Evolutionary conservation across 164 flowering plant genomes (phyloP).

Genomic region (Umbilicus rupestris): DNA sequence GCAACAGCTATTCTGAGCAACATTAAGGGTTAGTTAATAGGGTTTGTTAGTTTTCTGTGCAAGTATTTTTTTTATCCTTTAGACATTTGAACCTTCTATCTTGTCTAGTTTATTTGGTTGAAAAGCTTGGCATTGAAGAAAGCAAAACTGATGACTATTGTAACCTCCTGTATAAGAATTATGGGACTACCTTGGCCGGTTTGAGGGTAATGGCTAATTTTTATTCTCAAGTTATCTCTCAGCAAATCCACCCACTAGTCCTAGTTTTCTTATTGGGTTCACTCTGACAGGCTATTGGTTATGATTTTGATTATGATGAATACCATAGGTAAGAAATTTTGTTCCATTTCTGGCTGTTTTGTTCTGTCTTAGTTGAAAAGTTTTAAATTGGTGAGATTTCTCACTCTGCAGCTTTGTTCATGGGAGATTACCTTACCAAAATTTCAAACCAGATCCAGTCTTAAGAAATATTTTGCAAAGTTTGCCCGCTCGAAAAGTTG

Average conservation of each 20-base stretch:
- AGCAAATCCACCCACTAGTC: background rate
- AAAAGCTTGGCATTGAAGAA: slow-evolving; percentile 5
- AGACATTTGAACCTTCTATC: background rate
- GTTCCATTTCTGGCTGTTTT: background rate
- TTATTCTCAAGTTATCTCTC: background rate
- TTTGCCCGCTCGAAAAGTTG: slow-evolving; percentile 51
- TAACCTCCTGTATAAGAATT: slow-evolving; percentile 2
- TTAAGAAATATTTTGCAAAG: slow-evolving; percentile 40
- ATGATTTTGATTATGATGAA: slow-evolving; percentile 61
- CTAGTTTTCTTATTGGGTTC: background rate
- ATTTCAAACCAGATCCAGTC: slow-evolving; percentile 52
- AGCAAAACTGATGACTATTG: background rate
- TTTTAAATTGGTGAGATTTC: background rate
- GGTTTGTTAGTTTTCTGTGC: background rate
- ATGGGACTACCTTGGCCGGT: background rate
- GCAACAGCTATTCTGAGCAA: background rate
- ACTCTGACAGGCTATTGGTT: slow-evolving; percentile 49
- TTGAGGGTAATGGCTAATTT: slow-evolving; percentile 3
- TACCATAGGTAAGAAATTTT: slow-evolving; percentile 38
- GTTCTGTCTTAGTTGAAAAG: background rate
- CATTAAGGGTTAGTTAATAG: background rate
- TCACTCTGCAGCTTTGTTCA: slow-evolving; percentile 43
- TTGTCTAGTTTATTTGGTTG: background rate
- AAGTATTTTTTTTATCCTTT: background rate
- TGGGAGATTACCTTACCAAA: slow-evolving; percentile 56